These are phyloP conservation scores for Astragalus membranaceus DNA, from an alignment of 306 rosid species.

Conservation along the genomic window DNA sequence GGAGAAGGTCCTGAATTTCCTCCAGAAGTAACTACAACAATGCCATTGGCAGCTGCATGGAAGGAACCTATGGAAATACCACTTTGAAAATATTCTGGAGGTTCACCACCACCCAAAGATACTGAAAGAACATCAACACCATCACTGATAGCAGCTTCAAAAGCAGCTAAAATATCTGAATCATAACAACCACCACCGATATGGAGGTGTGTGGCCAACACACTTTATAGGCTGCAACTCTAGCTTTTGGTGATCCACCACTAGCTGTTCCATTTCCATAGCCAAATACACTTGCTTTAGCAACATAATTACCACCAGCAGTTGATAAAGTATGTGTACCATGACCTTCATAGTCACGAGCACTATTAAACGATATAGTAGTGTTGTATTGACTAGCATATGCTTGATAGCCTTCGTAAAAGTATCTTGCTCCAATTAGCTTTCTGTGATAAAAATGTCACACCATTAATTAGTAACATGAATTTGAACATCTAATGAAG, in stretches of 20 bases:
- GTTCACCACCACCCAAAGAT: slow-evolving; percentile 27
- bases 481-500: not conserved
- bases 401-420: slow-evolving; percentile 37
- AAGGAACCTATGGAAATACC: slow-evolving; percentile 45
- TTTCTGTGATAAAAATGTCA: slow-evolving; percentile 35
- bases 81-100: slow-evolving; percentile 6
- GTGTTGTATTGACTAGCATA: not conserved
- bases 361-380: not conserved
- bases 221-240: slow-evolving; percentile 72
- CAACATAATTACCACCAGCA: slow-evolving; percentile 61
- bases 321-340: slow-evolving; percentile 94
- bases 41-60: slow-evolving; percentile 49
- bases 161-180: slow-evolving; percentile 67
- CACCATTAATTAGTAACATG: not conserved
- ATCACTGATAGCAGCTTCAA: slow-evolving; percentile 71
- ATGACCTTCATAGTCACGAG: slow-evolving; percentile 66
- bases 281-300: slow-evolving; percentile 39
- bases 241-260: slow-evolving; percentile 86
- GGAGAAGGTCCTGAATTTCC: slow-evolving; percentile 53
- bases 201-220: slow-evolving; percentile 38
- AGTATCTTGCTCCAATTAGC: slow-evolving; percentile 78
- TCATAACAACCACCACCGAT: slow-evolving; percentile 29
- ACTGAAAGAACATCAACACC: slow-evolving; percentile 60
- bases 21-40: slow-evolving; percentile 42
- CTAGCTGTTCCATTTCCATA: slow-evolving; percentile 67